Evolutionary conservation across 1,139 yeast genomes (phyloP).

Genomic region (Saccharomyces hybrid): DNA sequence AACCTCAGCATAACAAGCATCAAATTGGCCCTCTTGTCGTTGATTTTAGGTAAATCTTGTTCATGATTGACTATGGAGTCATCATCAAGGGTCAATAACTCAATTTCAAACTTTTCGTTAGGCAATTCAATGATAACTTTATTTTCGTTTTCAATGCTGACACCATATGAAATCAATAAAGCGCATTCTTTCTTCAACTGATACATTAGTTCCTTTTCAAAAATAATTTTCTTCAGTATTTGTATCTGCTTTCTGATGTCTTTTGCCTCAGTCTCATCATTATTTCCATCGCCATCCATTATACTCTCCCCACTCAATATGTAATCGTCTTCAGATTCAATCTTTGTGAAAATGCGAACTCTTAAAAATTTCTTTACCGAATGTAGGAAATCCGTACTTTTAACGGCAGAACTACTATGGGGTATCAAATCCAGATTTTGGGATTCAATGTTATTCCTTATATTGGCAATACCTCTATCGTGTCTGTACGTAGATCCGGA

Average conservation of each 20-base stretch:
- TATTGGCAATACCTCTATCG: slow-evolving; percentile 69
- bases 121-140: slow-evolving; percentile 57
- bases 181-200: slow-evolving; percentile 74
- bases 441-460: slow-evolving; percentile 37
- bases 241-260: slow-evolving; percentile 47
- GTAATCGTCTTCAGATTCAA: slow-evolving; percentile 49
- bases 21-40: slow-evolving; percentile 33
- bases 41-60: slow-evolving; percentile 33
- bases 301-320: slow-evolving; percentile 33
- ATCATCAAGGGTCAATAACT: slow-evolving; percentile 47
- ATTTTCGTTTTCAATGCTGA: slow-evolving; percentile 56
- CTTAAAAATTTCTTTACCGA: slow-evolving; percentile 36
- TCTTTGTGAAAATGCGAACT: slow-evolving; percentile 47
- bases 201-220: slow-evolving; percentile 69
- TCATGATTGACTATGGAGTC: slow-evolving; percentile 32
- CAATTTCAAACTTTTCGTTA: slow-evolving; percentile 66
- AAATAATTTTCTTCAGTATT: slow-evolving; percentile 60
- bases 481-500: slow-evolving; percentile 67
- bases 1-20: slow-evolving; percentile 43
- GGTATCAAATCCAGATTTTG: slow-evolving; percentile 38
- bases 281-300: slow-evolving; percentile 7
- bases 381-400: slow-evolving; percentile 19
- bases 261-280: slow-evolving; percentile 17
- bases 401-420: slow-evolving; percentile 17
- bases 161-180: slow-evolving; percentile 62